Percentiles rank a stretch among this genome's conserved stretches.
Evolutionary conservation across 2,329 filamentous ascomycete species (phyloP).

Genomic region (Fusarium solani-melongenae): DNA sequence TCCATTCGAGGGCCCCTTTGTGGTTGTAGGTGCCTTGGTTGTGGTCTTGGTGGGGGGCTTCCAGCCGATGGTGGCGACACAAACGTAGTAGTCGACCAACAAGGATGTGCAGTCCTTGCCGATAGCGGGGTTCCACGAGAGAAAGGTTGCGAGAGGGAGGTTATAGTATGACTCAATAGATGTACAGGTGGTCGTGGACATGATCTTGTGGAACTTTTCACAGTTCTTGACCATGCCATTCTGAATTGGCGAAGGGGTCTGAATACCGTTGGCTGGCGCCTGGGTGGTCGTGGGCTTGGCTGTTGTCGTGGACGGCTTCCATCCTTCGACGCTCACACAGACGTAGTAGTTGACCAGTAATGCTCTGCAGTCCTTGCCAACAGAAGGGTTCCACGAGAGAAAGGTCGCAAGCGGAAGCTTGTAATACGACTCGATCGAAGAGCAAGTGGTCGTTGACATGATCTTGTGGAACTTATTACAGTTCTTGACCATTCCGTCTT

Average conservation of each 20-base stretch:
- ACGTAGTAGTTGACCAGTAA: neutral
- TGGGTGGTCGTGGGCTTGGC: neutral
- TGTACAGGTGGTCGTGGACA: slow-evolving; percentile 18
- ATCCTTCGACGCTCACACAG: neutral
- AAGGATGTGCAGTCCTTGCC: slow-evolving; percentile 15
- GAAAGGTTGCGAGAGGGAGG: slow-evolving; percentile 16
- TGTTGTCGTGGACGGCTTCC: neutral
- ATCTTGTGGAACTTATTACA: neutral
- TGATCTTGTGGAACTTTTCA: slow-evolving; percentile 31
- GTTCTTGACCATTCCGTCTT: neutral
- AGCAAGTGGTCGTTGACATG: neutral
- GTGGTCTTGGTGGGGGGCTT: neutral
- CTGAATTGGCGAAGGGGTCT: slow-evolving; percentile 5
- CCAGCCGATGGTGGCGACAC: neutral
- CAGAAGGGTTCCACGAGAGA: neutral
- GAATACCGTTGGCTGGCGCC: neutral
- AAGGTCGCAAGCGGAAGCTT: neutral
- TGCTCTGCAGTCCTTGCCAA: neutral
- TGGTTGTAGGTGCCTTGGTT: neutral
- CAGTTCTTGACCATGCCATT: slow-evolving; percentile 32
- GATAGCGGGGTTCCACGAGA: slow-evolving; percentile 33
- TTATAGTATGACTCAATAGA: slow-evolving; percentile 6
- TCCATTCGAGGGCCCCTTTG: slow-evolving; percentile 14
- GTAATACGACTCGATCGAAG: neutral
- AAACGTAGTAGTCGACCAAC: slow-evolving; percentile 6